Conservation (phyloP, 371 early-diverging fungal species). For the Apophysomyces variabilis region DNA sequence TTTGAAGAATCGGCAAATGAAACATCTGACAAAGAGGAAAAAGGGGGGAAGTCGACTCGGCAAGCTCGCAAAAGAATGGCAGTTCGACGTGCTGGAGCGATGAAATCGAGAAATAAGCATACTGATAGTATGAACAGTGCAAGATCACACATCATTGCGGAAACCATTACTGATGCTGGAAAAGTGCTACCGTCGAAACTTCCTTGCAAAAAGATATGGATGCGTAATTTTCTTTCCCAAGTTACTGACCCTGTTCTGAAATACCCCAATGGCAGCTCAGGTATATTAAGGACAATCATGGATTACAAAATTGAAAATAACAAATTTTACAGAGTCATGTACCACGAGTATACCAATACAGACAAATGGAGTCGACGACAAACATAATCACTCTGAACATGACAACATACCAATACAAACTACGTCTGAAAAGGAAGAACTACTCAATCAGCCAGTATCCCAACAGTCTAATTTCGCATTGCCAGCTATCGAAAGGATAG, state of each 20-base stretch:
- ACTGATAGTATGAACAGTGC: not conserved
- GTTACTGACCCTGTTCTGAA: not conserved
- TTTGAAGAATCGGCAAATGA: constrained; percentile 5
- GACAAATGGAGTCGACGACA: too few relatives aligned
- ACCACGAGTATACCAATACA: not conserved
- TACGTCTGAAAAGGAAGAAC: too few relatives aligned
- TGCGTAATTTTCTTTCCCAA: constrained; percentile 15
- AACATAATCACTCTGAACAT: too few relatives aligned
- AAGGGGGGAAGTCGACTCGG: not conserved
- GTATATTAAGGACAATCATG: not conserved
- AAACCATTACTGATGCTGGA: not conserved
- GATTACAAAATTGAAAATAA: not conserved
- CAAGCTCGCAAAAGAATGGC: not conserved
- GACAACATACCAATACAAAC: too few relatives aligned
- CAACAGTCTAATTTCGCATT: too few relatives aligned
- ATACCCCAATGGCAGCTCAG: not conserved
- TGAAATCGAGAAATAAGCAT: not conserved
- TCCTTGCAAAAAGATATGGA: constrained; percentile 31
- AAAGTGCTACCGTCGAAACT: constrained; percentile 7
- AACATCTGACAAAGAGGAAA: not conserved
- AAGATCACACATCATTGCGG: not conserved
- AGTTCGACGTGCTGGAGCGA: not conserved
- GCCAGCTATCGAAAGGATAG: too few relatives aligned
- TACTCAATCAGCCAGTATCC: too few relatives aligned
- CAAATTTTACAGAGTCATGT: not conserved